A percentile compares a stretch with the other conserved stretches of the same genome.
Conservation (phyloP, 805 yeast species). For the Ogataea paradorogensis region DNA sequence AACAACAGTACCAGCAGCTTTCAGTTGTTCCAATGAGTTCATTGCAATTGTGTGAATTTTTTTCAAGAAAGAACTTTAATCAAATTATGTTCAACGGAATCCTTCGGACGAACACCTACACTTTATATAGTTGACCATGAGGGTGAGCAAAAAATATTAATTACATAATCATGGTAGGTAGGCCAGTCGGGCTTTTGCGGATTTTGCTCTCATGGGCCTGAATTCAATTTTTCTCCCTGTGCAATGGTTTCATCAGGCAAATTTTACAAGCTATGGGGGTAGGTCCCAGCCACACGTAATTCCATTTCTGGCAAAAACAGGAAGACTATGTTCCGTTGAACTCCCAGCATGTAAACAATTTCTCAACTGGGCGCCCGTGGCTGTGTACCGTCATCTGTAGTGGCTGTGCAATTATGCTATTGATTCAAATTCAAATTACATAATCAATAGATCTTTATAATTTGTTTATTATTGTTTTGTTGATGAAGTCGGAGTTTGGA, state of each 20-base stretch:
- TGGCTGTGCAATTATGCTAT: neutral
- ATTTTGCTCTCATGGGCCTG: no score
- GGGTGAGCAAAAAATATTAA: constrained; percentile 1
- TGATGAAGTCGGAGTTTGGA: constrained; percentile 4
- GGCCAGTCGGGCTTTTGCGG: constrained; percentile 1
- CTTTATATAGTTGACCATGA: neutral
- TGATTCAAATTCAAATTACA: neutral
- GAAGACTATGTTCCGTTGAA: constrained; percentile 13
- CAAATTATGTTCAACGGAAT: neutral
- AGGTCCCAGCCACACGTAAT: constrained; percentile 3
- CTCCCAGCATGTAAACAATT: constrained; percentile 1
- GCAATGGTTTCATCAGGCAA: no score
- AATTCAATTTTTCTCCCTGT: no score
- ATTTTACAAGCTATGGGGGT: neutral
- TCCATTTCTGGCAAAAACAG: constrained; percentile 2
- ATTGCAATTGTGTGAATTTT: constrained; percentile 13
- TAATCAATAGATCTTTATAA: neutral
- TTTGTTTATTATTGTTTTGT: constrained; percentile 5
- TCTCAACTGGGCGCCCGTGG: neutral
- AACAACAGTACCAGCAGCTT: constrained; percentile 92
- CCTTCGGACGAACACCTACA: constrained; percentile 5
- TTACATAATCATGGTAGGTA: constrained; percentile 4
- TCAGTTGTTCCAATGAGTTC: constrained; percentile 86
- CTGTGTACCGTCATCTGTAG: neutral
- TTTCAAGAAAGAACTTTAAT: constrained; percentile 1